Conservation (phyloP, 331 rosid genomes). For the Stylosanthes scabra region DNA sequence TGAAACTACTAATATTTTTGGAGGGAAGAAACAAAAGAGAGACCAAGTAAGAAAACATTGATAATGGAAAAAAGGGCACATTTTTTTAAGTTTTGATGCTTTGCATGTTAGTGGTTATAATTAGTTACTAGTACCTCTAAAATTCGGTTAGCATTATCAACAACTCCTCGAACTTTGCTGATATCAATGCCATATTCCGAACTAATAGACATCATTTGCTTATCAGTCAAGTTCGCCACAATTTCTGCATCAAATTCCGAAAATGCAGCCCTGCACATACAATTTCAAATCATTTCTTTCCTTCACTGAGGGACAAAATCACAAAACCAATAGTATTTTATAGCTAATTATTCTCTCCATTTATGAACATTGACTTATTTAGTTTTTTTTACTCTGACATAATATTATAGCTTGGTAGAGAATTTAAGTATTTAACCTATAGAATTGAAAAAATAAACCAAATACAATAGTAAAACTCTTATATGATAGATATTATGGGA, state of each 20-base stretch:
- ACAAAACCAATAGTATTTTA: too few relatives aligned
- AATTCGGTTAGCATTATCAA: constrained; percentile 89
- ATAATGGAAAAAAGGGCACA: constrained; percentile 19
- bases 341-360: too few relatives aligned
- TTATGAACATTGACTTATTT: too few relatives aligned
- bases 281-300: constrained; percentile 29
- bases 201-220: constrained; percentile 81
- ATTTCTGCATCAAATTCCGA: constrained; percentile 82
- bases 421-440: too few relatives aligned
- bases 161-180: constrained; percentile 91
- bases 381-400: too few relatives aligned
- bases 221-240: constrained; percentile 78
- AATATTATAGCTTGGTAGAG: too few relatives aligned
- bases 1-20: constrained; percentile 22
- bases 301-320: background rate
- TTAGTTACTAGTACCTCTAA: constrained; percentile 55
- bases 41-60: constrained; percentile 34
- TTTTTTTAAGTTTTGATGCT: constrained; percentile 11
- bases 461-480: too few relatives aligned
- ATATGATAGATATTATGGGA: too few relatives aligned
- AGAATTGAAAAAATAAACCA: too few relatives aligned
- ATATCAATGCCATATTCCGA: constrained; percentile 78
- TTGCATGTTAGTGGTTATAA: background rate
- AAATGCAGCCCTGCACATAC: constrained; percentile 72
- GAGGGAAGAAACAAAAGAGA: constrained; percentile 28